Conservation (phyloP, 1,139 yeast species). For the Pichia kudriavzevii region DNA sequence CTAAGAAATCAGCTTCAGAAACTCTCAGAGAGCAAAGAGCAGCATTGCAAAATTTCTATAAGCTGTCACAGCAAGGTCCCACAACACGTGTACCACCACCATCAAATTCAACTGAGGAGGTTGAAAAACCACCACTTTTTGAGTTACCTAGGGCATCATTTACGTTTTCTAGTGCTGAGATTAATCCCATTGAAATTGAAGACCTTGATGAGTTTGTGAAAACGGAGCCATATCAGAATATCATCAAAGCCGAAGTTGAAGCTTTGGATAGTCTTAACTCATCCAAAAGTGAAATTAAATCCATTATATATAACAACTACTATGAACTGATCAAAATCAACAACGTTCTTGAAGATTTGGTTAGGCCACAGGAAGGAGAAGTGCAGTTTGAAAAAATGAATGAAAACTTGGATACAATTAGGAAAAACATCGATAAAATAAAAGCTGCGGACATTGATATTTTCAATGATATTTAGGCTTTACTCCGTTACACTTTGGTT, state of each 20-base stretch:
- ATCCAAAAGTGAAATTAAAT: slow-evolving; percentile 40
- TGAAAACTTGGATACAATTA: slow-evolving; percentile 7
- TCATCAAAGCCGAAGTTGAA: slow-evolving; percentile 34
- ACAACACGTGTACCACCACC: neutral
- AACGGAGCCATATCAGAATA: slow-evolving; percentile 29
- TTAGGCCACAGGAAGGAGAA: slow-evolving; percentile 6
- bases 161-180: slow-evolving; percentile 8
- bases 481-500: slow-evolving; percentile 1
- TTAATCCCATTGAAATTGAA: slow-evolving; percentile 12
- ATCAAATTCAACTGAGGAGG: neutral
- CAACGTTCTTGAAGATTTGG: slow-evolving; percentile 28
- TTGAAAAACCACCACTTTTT: neutral
- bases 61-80: slow-evolving; percentile 18
- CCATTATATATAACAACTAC: slow-evolving; percentile 45
- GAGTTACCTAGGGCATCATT: slow-evolving; percentile 16
- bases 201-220: slow-evolving; percentile 33
- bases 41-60: slow-evolving; percentile 39
- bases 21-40: slow-evolving; percentile 28
- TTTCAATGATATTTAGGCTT: slow-evolving; percentile 6
- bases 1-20: slow-evolving; percentile 6
- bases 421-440: slow-evolving; percentile 7
- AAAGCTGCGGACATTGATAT: slow-evolving; percentile 9
- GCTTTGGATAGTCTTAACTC: slow-evolving; percentile 36
- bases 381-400: slow-evolving; percentile 7
- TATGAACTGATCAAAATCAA: slow-evolving; percentile 42